Evolutionary conservation across 2,329 filamentous ascomycete species (phyloP).

Genomic region (Periglandula ipomoeae): DNA sequence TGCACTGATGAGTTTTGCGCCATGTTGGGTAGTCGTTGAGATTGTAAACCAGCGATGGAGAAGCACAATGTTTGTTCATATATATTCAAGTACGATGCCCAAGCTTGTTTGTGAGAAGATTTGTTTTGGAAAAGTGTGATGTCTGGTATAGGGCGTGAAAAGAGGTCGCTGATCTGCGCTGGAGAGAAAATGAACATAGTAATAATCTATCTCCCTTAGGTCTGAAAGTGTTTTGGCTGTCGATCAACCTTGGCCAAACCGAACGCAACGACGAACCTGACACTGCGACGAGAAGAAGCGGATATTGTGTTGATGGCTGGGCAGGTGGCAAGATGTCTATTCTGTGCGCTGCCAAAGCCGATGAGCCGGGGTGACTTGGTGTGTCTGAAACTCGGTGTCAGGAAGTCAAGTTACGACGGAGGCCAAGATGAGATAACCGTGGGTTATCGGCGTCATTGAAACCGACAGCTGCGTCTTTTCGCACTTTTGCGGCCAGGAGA

Average conservation of each 20-base stretch:
- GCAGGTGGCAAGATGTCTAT: neutral
- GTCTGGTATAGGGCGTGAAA: neutral
- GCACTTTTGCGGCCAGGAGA: neutral
- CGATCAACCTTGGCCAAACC: constrained; percentile 6
- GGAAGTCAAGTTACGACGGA: constrained; percentile 40
- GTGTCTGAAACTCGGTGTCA: neutral
- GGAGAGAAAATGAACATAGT: too few species aligned
- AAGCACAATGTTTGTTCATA: too few species aligned
- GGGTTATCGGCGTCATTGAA: constrained; percentile 49
- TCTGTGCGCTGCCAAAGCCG: neutral
- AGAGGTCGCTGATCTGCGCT: too few species aligned
- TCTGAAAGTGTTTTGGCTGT: too few species aligned
- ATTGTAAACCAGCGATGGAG: too few species aligned
- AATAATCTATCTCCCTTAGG: too few species aligned
- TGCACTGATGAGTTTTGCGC: constrained; percentile 43
- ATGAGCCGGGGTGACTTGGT: neutral
- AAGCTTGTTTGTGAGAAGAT: too few species aligned
- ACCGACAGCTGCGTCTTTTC: constrained; percentile 2
- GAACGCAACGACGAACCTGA: constrained; percentile 4
- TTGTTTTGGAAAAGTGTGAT: too few species aligned
- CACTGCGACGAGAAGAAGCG: neutral
- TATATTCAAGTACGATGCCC: too few species aligned
- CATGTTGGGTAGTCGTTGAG: constrained; percentile 31
- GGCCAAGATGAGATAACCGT: constrained; percentile 47
- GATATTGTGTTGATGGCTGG: neutral